Percentiles rank a stretch among this genome's conserved stretches.
Conservation (phyloP, 2,329 filamentous ascomycete genomes). For the Epichloe scottii region DNA sequence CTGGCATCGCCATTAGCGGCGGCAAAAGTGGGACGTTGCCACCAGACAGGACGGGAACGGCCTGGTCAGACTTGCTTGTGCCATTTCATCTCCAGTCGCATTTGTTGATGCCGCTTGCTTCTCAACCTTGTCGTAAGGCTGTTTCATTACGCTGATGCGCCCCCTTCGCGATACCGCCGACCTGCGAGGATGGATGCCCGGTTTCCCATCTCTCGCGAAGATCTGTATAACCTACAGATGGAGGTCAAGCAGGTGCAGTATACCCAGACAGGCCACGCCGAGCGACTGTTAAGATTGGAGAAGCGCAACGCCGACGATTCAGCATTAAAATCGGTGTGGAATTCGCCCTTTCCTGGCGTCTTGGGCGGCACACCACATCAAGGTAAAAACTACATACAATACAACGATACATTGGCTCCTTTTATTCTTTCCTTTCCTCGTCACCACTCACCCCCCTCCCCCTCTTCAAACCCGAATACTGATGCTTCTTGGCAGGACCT, state of each 20-base stretch:
- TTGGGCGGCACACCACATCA: constrained; percentile 75
- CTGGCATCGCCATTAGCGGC: not conserved
- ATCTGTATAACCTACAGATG: constrained; percentile 57
- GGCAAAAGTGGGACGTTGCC: not conserved
- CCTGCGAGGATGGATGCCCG: constrained; percentile 48
- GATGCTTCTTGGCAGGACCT: constrained; percentile 44
- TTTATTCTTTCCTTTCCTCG: not conserved
- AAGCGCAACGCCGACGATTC: constrained; percentile 56
- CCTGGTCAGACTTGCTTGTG: no score
- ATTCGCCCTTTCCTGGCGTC: constrained; percentile 81
- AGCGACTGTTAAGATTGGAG: constrained; percentile 48
- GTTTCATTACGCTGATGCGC: not conserved
- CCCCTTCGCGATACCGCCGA: not conserved
- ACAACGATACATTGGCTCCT: not conserved
- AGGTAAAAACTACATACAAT: constrained; percentile 43
- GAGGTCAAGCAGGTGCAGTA: constrained; percentile 56
- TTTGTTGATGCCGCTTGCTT: not conserved
- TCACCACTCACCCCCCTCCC: not conserved
- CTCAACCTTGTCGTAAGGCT: not conserved
- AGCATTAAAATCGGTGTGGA: constrained; percentile 77
- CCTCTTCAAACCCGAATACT: not conserved
- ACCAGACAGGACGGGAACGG: not conserved
- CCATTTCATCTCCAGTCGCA: not conserved
- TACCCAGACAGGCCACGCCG: constrained; percentile 48
- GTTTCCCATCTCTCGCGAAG: constrained; percentile 47